Evolutionary conservation across 257 asterid species (phyloP), one percentile per base, ranked within the genome.

Genomic region (Solanum pennellii): DNA sequence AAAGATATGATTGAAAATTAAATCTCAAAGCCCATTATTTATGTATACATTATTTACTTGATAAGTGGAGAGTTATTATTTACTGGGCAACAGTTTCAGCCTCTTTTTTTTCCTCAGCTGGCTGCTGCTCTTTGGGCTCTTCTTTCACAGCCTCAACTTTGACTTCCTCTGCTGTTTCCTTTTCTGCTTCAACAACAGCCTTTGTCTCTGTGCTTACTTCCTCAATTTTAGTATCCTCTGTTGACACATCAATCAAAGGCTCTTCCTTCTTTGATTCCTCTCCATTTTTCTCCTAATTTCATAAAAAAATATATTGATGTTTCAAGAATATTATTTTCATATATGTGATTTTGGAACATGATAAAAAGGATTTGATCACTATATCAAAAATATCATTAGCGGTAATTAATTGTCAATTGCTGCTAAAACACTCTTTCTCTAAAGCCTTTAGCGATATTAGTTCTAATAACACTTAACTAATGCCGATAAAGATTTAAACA

Each of bases 211-310:
- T 47, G 44, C 29, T 80, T 80, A 47, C 85, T 80, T 77, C 83
- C 69, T 86, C 74, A 33, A 10, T 13, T 65, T 77, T 86, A 44
- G 89, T 42, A 80, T 71, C 82, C 82, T 87, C 89, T 25, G 39
- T 45, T 66, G 89, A 77, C 7, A 87, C 37, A 87, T 87, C 89
- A 65, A 87, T 75, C 82, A 87, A 60, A 27, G 89, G 82, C 52
- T 87, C 89, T 62, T 80, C 89, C 71, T 62, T 87, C 69, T 87
- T 65, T 11, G 80, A 39, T 35, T 79, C 86, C 60, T 68, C 88
- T 76, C 86, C 88, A 39, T 79, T 66, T 12, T 87, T 62, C 71
- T 86, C 88, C 88, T 86, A 11, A 44, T 35, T 39, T 39, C 33
- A 12, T 4, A 10, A 2, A 31, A 56, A 47, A 12, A 31, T 44